A percentile compares a stretch with the other conserved stretches of the same genome.
Evolutionary conservation across 768 basidiomycete species (phyloP).

Genomic region (Leccinum longicurvipes): DNA sequence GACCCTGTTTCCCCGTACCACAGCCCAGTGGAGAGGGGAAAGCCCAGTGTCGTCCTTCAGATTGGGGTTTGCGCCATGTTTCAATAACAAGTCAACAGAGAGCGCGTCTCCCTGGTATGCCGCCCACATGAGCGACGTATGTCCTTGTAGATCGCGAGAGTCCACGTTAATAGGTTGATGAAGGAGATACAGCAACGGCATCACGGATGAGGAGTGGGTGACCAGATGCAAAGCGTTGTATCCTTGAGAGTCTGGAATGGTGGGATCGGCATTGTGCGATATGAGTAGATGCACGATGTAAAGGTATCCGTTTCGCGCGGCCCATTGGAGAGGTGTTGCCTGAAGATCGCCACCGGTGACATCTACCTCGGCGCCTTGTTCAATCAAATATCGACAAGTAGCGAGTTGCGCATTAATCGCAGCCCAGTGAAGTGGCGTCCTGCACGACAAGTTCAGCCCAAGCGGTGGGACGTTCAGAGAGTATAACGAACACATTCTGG

Average conservation of each 20-base stretch:
- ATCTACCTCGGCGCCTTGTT: conserved; percentile 93
- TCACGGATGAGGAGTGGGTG: conserved; percentile 90
- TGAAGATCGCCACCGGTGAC: conserved; percentile 90
- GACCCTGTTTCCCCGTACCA: conserved; percentile 87
- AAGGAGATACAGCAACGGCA: conserved; percentile 89
- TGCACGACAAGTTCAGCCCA: conserved; percentile 11
- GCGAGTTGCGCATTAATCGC: conserved; percentile 94
- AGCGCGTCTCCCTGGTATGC: conserved; percentile 98
- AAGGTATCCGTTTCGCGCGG: conserved; percentile 93
- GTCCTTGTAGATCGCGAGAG: conserved; percentile 85
- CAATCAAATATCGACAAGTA: conserved; percentile 82
- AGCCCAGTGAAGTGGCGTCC: conserved; percentile 95
- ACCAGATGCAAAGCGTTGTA: conserved; percentile 96
- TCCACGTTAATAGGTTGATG: conserved; percentile 94
- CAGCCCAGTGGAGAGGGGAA: conserved; percentile 94
- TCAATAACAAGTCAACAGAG: conserved; percentile 85
- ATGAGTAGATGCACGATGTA: conserved; percentile 93
- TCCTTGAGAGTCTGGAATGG: conserved; percentile 86
- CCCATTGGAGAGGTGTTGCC: conserved; percentile 98
- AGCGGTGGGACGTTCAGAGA: background rate
- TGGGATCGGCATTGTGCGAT: conserved; percentile 88
- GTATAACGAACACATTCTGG: conserved; percentile 63
- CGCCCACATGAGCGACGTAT: conserved; percentile 98
- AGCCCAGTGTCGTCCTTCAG: conserved; percentile 79
- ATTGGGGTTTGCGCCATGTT: conserved; percentile 80